phyloP scores from a whole-genome alignment of 2,329 filamentous ascomycete species.

The Aspergillus sp. region DNA sequence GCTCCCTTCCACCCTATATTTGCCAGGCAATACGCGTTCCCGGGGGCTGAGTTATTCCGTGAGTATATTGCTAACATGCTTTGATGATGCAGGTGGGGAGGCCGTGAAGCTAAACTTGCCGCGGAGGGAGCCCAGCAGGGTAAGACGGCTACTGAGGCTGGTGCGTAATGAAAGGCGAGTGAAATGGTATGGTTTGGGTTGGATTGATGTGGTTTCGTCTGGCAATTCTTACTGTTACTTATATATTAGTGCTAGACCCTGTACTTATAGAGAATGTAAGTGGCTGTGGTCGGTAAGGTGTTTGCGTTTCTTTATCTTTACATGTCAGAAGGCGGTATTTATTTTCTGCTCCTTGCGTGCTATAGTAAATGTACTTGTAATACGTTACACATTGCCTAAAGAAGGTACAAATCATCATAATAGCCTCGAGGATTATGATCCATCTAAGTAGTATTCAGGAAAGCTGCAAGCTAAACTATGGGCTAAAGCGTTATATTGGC shows the following conservation, averaged over 20 bases:
- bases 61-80: conserved; percentile 16
- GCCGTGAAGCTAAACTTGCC: conserved; percentile 46
- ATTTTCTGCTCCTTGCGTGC: not conserved
- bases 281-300: not conserved
- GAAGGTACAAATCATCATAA: not conserved
- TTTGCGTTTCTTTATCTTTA: not conserved
- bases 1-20: too few relatives aligned
- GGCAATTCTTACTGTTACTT: conserved; percentile 5
- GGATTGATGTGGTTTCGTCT: not conserved
- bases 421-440: not conserved
- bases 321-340: not conserved
- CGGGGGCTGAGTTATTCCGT: not conserved
- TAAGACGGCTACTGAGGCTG: conserved; percentile 33
- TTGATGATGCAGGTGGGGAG: conserved; percentile 42
- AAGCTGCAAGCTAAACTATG: not conserved
- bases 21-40: not conserved
- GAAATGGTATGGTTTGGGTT: conserved; percentile 17
- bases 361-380: not conserved
- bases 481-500: not conserved
- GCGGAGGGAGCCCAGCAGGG: conserved; percentile 39
- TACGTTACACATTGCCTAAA: not conserved
- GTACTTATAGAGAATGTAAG: conserved; percentile 16
- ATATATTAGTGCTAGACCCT: conserved; percentile 17
- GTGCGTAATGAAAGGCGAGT: conserved; percentile 29
- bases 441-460: not conserved